Percentiles rank a stretch among this genome's conserved stretches.
phyloP scores from a whole-genome alignment of 495 filamentous ascomycete species.

The Penicillium macrosclerotiorum region DNA sequence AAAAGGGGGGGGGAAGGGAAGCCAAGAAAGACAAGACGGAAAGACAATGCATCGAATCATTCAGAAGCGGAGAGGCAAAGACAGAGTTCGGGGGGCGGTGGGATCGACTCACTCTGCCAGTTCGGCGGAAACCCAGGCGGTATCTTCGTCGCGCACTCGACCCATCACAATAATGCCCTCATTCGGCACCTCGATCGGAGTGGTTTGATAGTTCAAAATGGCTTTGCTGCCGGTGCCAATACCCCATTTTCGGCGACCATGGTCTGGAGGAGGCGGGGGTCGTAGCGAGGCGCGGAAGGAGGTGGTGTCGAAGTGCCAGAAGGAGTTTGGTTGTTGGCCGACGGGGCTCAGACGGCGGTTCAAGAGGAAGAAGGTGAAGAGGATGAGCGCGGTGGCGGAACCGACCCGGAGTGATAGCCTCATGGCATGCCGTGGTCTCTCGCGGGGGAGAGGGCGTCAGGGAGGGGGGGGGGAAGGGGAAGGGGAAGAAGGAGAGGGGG shows the following conservation, averaged over 20 bases:
- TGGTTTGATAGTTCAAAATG: constrained; percentile 26
- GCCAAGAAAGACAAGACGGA: too few relatives aligned
- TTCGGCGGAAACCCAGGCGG: constrained; percentile 39
- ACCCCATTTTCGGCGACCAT: constrained; percentile 25
- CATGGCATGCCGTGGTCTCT: constrained; percentile 39
- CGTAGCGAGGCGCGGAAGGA: constrained; percentile 17
- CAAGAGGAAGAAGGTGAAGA: constrained; percentile 35
- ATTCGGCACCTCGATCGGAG: constrained; percentile 36
- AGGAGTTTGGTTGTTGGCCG: constrained; percentile 21
- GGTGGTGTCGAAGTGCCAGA: constrained; percentile 33
- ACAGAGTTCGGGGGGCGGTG: too few relatives aligned
- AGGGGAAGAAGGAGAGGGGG: not conserved
- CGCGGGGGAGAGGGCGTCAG: not conserved
- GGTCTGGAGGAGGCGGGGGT: constrained; percentile 13
- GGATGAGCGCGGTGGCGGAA: constrained; percentile 31
- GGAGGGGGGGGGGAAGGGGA: constrained; percentile 1
- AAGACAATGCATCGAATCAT: too few relatives aligned
- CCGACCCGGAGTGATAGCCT: constrained; percentile 40
- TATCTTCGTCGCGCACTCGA: constrained; percentile 37
- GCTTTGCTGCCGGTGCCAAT: constrained; percentile 12
- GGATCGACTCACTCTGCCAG: constrained; percentile 37
- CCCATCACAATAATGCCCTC: constrained; percentile 44
- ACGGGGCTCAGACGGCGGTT: constrained; percentile 31
- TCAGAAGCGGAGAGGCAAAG: too few relatives aligned
- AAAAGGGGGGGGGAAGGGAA: too few relatives aligned